Percentiles rank a stretch among this genome's conserved stretches.
Conservation (phyloP, 306 rosid species). For the Quercus dentata region DNA sequence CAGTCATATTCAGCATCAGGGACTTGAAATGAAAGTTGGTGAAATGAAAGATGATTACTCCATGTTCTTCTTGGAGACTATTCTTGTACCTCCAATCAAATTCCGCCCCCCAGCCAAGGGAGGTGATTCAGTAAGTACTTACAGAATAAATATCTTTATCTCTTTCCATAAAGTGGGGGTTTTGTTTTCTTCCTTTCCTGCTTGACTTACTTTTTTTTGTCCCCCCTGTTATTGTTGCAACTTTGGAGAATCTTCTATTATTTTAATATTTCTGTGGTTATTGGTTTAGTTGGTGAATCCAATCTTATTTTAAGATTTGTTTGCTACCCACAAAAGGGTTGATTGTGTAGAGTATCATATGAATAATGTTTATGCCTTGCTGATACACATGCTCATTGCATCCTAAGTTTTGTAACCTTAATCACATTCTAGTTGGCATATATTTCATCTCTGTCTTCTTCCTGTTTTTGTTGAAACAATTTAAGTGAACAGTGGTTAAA, state of each 20-base stretch:
- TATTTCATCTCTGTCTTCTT: neutral
- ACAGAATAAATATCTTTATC: neutral
- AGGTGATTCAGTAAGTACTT: constrained; percentile 68
- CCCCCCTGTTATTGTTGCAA: neutral
- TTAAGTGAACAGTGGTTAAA: neutral
- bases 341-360: neutral
- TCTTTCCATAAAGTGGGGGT: neutral
- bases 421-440: neutral
- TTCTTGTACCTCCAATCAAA: constrained; percentile 88
- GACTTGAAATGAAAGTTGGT: constrained; percentile 59
- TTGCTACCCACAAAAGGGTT: neutral
- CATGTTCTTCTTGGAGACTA: constrained; percentile 79
- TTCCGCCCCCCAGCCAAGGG: constrained; percentile 88
- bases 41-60: constrained; percentile 63
- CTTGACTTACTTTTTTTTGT: neutral
- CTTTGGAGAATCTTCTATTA: neutral
- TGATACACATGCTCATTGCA: neutral
- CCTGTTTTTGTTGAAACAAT: neutral
- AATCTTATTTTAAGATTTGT: neutral
- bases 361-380: neutral
- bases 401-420: neutral
- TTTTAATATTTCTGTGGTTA: neutral
- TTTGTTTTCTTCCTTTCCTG: neutral
- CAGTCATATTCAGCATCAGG: constrained; percentile 69
- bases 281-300: neutral